Evolutionary conservation across 2,329 filamentous ascomycete species (phyloP).

Genomic region (Trichocomaceae sp.): DNA sequence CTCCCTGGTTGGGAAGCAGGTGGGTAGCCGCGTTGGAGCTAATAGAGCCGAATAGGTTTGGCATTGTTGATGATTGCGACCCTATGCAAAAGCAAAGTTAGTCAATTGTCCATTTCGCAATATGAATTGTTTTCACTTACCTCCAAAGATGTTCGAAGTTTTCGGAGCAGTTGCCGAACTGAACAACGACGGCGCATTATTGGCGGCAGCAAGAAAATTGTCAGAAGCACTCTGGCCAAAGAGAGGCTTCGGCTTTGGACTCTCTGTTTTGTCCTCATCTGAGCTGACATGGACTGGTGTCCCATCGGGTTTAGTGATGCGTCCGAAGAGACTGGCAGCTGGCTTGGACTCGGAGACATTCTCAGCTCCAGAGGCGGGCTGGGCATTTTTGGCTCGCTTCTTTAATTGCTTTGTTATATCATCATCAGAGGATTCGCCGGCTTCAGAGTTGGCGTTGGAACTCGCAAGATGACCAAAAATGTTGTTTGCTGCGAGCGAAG

Average conservation of each 20-base stretch:
- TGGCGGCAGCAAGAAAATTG: not conserved
- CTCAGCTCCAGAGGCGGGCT: not conserved
- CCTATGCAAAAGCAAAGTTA: not conserved
- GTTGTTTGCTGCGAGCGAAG: slow-evolving; percentile 5
- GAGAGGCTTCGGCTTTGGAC: slow-evolving; percentile 3
- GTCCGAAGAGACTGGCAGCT: slow-evolving; percentile 7
- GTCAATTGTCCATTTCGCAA: not conserved
- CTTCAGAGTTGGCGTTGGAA: slow-evolving; percentile 9
- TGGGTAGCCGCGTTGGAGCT: slow-evolving; percentile 5
- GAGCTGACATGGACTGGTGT: slow-evolving; percentile 12
- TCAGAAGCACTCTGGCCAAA: slow-evolving; percentile 7
- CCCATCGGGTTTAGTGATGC: slow-evolving; percentile 9
- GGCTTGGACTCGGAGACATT: not conserved
- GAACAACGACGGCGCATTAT: slow-evolving; percentile 1
- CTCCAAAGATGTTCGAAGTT: slow-evolving; percentile 10
- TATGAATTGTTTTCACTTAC: not conserved
- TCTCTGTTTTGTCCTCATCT: slow-evolving; percentile 9
- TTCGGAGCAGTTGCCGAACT: slow-evolving; percentile 3
- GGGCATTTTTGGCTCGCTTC: slow-evolving; percentile 6
- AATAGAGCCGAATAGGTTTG: slow-evolving; percentile 1
- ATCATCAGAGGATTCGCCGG: slow-evolving; percentile 8
- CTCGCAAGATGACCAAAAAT: slow-evolving; percentile 13
- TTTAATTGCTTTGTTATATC: slow-evolving; percentile 6
- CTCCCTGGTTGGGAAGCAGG: slow-evolving; percentile 24
- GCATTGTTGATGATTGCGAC: slow-evolving; percentile 1